phyloP scores from a whole-genome alignment of 148 eudicot species.

The Amaranthus cruentus region DNA sequence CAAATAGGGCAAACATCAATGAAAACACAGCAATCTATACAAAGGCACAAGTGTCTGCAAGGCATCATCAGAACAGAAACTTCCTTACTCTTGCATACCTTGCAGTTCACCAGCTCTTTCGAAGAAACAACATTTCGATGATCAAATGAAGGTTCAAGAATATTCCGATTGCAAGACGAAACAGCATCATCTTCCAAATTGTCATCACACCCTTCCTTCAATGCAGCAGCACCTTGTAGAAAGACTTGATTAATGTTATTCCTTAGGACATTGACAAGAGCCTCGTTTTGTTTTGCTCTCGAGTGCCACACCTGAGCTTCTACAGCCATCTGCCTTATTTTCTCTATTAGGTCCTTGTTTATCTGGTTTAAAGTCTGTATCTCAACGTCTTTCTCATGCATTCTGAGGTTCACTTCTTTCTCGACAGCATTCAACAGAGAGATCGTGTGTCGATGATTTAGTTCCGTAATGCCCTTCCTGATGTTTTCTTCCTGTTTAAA shows the following conservation, averaged over 20 bases:
- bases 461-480: constrained; percentile 34
- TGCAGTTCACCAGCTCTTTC: constrained; percentile 25
- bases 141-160: neutral
- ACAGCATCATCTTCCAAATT: constrained; percentile 32
- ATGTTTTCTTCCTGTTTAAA: constrained; percentile 35
- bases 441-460: constrained; percentile 35
- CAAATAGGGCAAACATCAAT: constrained; percentile 43
- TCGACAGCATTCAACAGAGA: constrained; percentile 32
- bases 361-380: constrained; percentile 37
- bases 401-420: constrained; percentile 27
- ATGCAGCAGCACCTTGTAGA: constrained; percentile 25
- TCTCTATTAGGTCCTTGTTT: constrained; percentile 39
- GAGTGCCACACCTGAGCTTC: constrained; percentile 40
- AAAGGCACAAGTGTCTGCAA: constrained; percentile 49
- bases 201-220: constrained; percentile 42
- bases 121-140: neutral
- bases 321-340: constrained; percentile 27
- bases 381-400: constrained; percentile 43
- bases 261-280: constrained; percentile 30
- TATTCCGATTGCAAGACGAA: constrained; percentile 26
- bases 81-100: constrained; percentile 34
- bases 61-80: constrained; percentile 38
- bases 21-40: constrained; percentile 37
- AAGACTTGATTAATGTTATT: constrained; percentile 33
- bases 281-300: constrained; percentile 40